A percentile compares a stretch with the other conserved stretches of the same genome.
phyloP scores from a whole-genome alignment of 306 rosid species.

The Spatholobus suberectus region DNA sequence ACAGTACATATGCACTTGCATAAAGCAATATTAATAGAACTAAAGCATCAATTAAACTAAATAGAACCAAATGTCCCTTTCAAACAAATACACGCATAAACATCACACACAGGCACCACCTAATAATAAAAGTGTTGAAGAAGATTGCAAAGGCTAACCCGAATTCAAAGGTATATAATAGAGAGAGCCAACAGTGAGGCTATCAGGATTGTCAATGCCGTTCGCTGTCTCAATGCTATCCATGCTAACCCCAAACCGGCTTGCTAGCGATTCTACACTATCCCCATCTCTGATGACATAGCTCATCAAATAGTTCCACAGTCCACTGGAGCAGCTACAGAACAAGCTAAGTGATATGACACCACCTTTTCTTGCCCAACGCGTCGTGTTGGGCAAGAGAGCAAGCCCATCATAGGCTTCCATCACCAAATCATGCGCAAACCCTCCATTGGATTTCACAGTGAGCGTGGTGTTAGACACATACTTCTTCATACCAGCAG shows the following conservation, averaged over 20 bases:
- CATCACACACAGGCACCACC: background rate
- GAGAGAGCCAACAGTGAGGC: constrained; percentile 78
- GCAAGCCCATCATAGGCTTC: constrained; percentile 81
- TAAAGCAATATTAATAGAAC: background rate
- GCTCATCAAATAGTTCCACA: constrained; percentile 92
- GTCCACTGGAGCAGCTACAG: constrained; percentile 86
- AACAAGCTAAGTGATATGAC: constrained; percentile 79
- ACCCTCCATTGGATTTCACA: constrained; percentile 70
- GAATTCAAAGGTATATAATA: constrained; percentile 92
- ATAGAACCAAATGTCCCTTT: background rate
- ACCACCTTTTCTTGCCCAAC: constrained; percentile 68
- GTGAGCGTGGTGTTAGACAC: constrained; percentile 75
- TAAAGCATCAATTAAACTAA: background rate
- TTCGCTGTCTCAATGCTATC: constrained; percentile 82
- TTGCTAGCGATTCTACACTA: constrained; percentile 72
- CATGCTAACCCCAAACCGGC: constrained; percentile 95
- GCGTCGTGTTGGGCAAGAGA: constrained; percentile 59
- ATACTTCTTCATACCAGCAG: constrained; percentile 58
- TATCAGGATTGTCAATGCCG: constrained; percentile 79
- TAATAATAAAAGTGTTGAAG: background rate
- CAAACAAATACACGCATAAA: constrained; percentile 15
- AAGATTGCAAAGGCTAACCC: constrained; percentile 56
- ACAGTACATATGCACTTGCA: constrained; percentile 20
- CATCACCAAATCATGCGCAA: constrained; percentile 62
- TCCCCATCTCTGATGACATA: constrained; percentile 91